Percentiles rank a stretch among this genome's conserved stretches.
Evolutionary conservation across 768 basidiomycete species (phyloP).

Genomic region (Mycena rosella): DNA sequence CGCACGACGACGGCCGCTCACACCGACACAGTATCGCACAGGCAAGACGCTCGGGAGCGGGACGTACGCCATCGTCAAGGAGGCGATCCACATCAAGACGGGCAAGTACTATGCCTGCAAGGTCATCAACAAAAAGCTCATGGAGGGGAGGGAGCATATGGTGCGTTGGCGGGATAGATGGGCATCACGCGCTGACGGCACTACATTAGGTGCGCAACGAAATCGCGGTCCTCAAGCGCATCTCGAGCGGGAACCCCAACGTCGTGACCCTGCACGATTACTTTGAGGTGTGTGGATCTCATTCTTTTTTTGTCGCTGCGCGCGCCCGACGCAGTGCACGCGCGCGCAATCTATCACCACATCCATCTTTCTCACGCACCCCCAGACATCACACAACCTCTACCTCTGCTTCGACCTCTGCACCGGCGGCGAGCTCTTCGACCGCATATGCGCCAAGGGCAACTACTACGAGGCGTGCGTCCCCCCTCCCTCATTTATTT

Average conservation of each 20-base stretch:
- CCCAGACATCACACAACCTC: constrained; percentile 89
- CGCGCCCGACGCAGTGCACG: background rate
- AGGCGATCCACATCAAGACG: constrained; percentile 94
- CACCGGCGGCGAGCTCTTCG: constrained; percentile 98
- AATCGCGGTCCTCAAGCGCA: constrained; percentile 92
- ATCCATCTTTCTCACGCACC: background rate
- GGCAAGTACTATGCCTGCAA: constrained; percentile 97
- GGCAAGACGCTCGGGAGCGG: constrained; percentile 92
- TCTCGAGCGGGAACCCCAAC: constrained; percentile 91
- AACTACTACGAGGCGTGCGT: constrained; percentile 95
- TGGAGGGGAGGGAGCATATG: constrained; percentile 99
- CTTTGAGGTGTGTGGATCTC: constrained; percentile 77
- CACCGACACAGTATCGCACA: constrained; percentile 76
- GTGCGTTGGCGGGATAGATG: constrained; percentile 55
- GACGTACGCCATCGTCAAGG: constrained; percentile 95
- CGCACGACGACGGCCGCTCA: background rate
- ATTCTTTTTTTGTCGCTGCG: background rate
- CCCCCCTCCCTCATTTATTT: background rate
- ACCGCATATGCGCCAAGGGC: constrained; percentile 97
- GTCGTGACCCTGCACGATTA: constrained; percentile 97
- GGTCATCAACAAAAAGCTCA: constrained; percentile 99
- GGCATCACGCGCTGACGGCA: constrained; percentile 23
- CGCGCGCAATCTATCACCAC: too few species aligned
- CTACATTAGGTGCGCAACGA: constrained; percentile 94
- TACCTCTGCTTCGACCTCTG: constrained; percentile 97